These are phyloP conservation scores for Phyllosticta citriasiana DNA, from an alignment of 2,329 filamentous ascomycete genomes.

Conservation along the genomic window DNA sequence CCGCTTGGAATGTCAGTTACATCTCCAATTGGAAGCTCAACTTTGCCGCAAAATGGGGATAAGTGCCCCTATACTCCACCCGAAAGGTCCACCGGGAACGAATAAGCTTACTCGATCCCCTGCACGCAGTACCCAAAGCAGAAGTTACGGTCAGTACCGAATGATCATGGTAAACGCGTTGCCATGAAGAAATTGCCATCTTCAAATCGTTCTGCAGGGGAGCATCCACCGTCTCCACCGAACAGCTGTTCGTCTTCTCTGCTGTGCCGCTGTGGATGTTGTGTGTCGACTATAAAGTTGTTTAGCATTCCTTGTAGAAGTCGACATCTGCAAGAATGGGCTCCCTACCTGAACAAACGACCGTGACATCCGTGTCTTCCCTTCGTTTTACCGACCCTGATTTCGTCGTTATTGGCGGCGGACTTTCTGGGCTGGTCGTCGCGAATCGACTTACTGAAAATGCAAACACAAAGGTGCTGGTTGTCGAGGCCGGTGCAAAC, in stretches of 20 bases:
- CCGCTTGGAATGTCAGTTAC: not conserved
- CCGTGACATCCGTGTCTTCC: not conserved
- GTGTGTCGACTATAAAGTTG: not conserved
- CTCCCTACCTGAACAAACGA: not conserved
- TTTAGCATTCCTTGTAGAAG: not conserved
- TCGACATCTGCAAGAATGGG: not conserved
- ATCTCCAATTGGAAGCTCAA: not conserved
- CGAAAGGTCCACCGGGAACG: not conserved
- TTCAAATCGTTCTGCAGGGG: not conserved
- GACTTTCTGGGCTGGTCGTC: slow-evolving; percentile 13
- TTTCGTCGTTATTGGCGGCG: slow-evolving; percentile 13
- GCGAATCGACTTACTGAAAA: slow-evolving; percentile 18
- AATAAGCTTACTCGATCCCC: not conserved
- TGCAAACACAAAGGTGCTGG: slow-evolving; percentile 13
- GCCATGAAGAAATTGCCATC: not conserved
- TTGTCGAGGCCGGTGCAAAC: slow-evolving; percentile 17
- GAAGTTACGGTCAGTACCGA: not conserved
- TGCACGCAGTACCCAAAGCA: not conserved
- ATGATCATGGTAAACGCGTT: not conserved
- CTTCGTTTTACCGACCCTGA: not conserved
- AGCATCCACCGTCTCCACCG: not conserved
- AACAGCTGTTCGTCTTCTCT: not conserved
- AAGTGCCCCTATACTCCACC: not conserved
- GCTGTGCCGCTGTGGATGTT: not conserved
- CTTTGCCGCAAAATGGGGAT: not conserved